Conservation (phyloP, 805 yeast species). For the Saturnispora halmiae region DNA sequence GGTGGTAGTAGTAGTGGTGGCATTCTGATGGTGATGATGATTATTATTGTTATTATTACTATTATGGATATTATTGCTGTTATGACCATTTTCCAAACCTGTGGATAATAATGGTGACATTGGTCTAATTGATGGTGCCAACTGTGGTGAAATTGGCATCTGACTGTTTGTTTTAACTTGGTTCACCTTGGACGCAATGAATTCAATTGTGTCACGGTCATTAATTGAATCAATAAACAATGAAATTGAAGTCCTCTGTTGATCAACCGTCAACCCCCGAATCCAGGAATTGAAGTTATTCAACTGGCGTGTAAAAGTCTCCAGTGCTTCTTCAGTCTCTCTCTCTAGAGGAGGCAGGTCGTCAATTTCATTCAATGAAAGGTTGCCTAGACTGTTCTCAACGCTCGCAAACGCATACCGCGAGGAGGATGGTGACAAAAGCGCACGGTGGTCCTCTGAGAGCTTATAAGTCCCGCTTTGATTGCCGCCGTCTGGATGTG, state of each 20-base stretch:
- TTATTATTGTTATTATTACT: slow-evolving; percentile 21
- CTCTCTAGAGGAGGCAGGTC: slow-evolving; percentile 29
- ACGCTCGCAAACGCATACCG: slow-evolving; percentile 25
- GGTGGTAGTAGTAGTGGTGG: too few relatives aligned
- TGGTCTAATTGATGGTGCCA: slow-evolving; percentile 26
- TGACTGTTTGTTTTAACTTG: neutral
- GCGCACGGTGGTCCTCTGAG: slow-evolving; percentile 22
- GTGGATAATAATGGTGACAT: slow-evolving; percentile 14
- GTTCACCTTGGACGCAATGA: slow-evolving; percentile 3
- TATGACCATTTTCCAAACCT: slow-evolving; percentile 1
- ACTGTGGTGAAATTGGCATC: slow-evolving; percentile 20
- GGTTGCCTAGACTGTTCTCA: slow-evolving; percentile 7
- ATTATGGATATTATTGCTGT: slow-evolving; percentile 32
- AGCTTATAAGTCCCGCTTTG: neutral
- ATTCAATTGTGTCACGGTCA: slow-evolving; percentile 31
- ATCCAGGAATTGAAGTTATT: slow-evolving; percentile 39
- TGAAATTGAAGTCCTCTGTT: slow-evolving; percentile 39
- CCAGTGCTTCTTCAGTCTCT: slow-evolving; percentile 21
- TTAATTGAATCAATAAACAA: slow-evolving; percentile 38
- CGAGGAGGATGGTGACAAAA: slow-evolving; percentile 35
- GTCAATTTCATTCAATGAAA: slow-evolving; percentile 15
- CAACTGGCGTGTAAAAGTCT: slow-evolving; percentile 36
- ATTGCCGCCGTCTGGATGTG: neutral
- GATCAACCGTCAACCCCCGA: slow-evolving; percentile 37
- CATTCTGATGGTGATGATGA: neutral